Percentiles rank a stretch among this genome's conserved stretches.
These are phyloP conservation scores for Epichloe aotearoae DNA, from an alignment of 2,329 filamentous ascomycete species.

Conservation along the genomic window DNA sequence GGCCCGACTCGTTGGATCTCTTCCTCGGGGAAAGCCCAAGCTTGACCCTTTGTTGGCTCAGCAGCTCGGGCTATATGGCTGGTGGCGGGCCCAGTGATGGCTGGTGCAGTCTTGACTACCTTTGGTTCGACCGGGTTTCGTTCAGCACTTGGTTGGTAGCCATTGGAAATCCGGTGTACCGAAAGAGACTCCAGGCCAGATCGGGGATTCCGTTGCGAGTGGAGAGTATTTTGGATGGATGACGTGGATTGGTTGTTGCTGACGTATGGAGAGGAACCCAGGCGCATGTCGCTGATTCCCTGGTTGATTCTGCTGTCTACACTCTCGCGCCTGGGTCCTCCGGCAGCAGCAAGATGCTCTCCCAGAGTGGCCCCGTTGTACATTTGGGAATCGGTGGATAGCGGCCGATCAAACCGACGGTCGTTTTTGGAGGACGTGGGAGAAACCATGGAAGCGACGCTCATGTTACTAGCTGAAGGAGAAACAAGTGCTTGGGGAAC, in stretches of 20 bases:
- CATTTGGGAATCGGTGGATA: constrained; percentile 21
- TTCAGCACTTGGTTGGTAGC: constrained; percentile 47
- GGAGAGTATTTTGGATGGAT: constrained; percentile 58
- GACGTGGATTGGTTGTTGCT: constrained; percentile 66
- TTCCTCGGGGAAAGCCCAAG: constrained; percentile 73
- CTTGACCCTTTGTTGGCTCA: constrained; percentile 69
- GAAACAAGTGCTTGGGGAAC: constrained; percentile 41
- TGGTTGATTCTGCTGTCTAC: constrained; percentile 69
- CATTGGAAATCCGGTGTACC: constrained; percentile 49
- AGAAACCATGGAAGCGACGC: constrained; percentile 52
- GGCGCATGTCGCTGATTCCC: constrained; percentile 54
- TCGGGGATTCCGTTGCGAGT: constrained; percentile 51
- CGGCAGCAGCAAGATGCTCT: constrained; percentile 25
- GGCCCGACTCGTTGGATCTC: constrained; percentile 39
- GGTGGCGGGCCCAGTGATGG: constrained; percentile 58
- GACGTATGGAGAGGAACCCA: constrained; percentile 56
- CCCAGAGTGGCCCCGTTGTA: constrained; percentile 18
- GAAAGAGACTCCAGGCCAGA: constrained; percentile 37
- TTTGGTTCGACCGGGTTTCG: constrained; percentile 40
- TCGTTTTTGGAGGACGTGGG: constrained; percentile 36
- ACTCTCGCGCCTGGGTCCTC: constrained; percentile 51
- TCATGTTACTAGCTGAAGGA: constrained; percentile 47
- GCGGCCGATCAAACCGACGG: constrained; percentile 30
- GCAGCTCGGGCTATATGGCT: constrained; percentile 56
- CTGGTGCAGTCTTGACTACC: constrained; percentile 53